Evolutionary conservation across 1,284 basidiomycete genomes (phyloP).

Genomic region (Neolentinus lepideus): DNA sequence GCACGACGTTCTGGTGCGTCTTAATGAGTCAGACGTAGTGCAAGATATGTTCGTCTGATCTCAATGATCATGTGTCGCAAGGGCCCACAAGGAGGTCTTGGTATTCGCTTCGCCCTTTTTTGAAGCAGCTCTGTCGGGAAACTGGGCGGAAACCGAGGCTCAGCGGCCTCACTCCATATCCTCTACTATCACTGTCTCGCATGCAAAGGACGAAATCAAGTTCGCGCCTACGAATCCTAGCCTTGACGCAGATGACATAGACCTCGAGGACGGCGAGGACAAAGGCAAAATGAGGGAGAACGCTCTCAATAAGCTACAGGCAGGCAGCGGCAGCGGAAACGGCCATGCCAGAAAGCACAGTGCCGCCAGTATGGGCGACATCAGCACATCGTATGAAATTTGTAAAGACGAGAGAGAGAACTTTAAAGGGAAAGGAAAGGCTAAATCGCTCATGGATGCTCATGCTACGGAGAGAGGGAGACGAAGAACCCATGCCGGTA

Average conservation of each 20-base stretch:
- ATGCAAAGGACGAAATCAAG: slow-evolving; percentile 32
- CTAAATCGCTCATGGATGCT: background rate
- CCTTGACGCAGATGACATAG: slow-evolving; percentile 21
- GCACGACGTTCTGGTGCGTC: slow-evolving; percentile 74
- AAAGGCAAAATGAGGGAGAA: background rate
- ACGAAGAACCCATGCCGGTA: background rate
- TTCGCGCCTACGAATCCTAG: slow-evolving; percentile 38
- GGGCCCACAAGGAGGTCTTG: slow-evolving; percentile 81
- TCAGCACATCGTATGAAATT: slow-evolving; percentile 7
- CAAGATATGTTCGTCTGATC: background rate
- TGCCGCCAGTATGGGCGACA: background rate
- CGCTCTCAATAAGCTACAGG: slow-evolving; percentile 20
- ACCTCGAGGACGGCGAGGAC: background rate
- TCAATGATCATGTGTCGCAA: slow-evolving; percentile 19
- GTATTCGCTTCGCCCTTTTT: slow-evolving; percentile 85
- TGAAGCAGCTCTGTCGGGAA: slow-evolving; percentile 73
- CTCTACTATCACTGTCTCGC: slow-evolving; percentile 75
- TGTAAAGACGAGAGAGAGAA: slow-evolving; percentile 16
- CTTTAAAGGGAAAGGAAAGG: slow-evolving; percentile 25
- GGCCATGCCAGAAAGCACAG: background rate
- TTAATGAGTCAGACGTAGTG: background rate
- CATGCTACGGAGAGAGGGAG: background rate
- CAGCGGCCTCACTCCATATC: slow-evolving; percentile 68
- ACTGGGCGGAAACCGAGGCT: slow-evolving; percentile 64
- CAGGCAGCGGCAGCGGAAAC: background rate